Evolutionary conservation across 148 eudicot species (phyloP).

Genomic region (Chenopodium quinoa): DNA sequence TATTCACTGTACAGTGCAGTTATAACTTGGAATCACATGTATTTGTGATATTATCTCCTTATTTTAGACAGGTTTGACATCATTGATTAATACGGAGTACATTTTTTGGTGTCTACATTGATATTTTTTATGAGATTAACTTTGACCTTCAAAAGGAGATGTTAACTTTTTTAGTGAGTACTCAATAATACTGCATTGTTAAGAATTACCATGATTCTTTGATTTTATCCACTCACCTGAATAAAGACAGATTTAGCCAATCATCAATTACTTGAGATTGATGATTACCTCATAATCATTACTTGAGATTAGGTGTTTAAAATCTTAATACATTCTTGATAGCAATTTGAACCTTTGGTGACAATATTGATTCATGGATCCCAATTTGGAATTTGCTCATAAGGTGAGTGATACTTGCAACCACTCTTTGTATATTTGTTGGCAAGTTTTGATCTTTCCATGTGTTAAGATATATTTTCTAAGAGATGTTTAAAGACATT

Average conservation of each 20-base stretch:
- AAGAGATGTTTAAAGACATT: not conserved
- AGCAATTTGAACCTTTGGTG: not conserved
- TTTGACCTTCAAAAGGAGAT: not conserved
- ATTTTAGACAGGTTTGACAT: no score
- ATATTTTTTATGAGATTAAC: no score
- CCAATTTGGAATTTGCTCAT: not conserved
- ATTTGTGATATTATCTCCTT: no score
- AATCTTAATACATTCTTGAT: not conserved
- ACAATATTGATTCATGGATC: not conserved
- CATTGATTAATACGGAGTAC: no score
- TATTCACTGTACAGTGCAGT: no score
- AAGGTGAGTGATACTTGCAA: not conserved
- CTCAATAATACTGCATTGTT: not conserved
- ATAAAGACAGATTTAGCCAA: not conserved
- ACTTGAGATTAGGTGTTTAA: not conserved
- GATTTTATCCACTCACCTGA: not conserved
- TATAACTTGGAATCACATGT: no score
- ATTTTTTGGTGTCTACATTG: no score
- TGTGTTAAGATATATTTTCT: not conserved
- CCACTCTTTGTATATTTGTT: not conserved
- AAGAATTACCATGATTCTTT: not conserved
- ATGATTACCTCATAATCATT: not conserved
- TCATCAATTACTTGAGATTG: not conserved
- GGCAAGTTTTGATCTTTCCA: constrained; percentile 8
- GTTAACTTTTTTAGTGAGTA: not conserved